Evolutionary conservation across 2,329 filamentous ascomycete species (phyloP), one percentile per base, ranked within the genome.

Genomic region (Ilyonectria sp.): DNA sequence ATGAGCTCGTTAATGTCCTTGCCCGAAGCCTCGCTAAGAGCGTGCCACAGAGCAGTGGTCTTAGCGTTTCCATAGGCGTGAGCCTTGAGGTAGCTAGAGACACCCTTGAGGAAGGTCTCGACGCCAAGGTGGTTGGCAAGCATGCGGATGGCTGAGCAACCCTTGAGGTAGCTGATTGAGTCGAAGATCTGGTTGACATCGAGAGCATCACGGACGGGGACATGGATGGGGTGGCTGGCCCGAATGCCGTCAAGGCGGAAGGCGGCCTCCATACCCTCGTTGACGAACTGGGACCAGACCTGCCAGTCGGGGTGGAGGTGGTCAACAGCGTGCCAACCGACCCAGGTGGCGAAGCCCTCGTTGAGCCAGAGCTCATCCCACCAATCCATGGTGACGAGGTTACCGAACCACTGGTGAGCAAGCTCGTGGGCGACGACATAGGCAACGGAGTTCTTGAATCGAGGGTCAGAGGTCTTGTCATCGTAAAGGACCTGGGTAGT

Each of bases 141-240:
- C 96, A 99, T 99, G 77, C 96, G 93, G 77, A 99, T 96, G 67
- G 96, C 93, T 2, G 95, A 97, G 83, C 94, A 97, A 40, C 96
- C 96, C 85, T 99, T 98, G 69, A 97, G 87, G 79, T 98, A 99
- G 82, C 93, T 97, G 82, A 99, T 98, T 79, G 92, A 90, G 80
- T 99, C 96, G 78, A 99, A 99, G 72, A 98, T 97, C 81, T 99
- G 96, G 81, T 98, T 97, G 71, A 98, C 94, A 75, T 98, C 96
- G 11, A 98, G 89, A 33, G 95, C 96, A 79, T 98, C 95, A 74
- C 91, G 91, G 33, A 99, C 96, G 0, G 94, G 93, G 7, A 99
- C 96, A 81, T 99, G 95, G 73, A 99, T 98, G 9, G 96, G 93
- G 81, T 99, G 96, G 56, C 94, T 97, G 47, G 94, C 93, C 53